Conservation (phyloP, 495 filamentous ascomycete genomes). For the Xylaria scruposa region DNA sequence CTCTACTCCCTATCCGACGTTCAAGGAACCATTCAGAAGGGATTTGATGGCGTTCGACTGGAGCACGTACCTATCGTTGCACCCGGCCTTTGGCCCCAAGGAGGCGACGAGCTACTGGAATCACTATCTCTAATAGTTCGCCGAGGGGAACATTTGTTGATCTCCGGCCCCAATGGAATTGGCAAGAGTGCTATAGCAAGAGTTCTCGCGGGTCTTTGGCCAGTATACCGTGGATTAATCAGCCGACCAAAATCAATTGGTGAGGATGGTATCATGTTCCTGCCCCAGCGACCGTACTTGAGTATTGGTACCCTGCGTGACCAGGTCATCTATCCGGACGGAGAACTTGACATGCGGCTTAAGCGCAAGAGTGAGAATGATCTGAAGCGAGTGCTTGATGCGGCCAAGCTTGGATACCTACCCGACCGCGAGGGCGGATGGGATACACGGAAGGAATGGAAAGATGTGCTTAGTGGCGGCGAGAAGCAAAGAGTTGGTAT, state of each 20-base stretch:
- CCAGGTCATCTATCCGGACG: slow-evolving; percentile 98
- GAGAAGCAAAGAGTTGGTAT: slow-evolving; percentile 97
- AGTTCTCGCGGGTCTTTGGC: slow-evolving; percentile 93
- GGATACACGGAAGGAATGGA: slow-evolving; percentile 98
- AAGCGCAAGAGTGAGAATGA: slow-evolving; percentile 75
- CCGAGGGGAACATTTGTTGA: slow-evolving; percentile 88
- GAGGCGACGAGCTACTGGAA: slow-evolving; percentile 90
- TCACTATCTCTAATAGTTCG: slow-evolving; percentile 86
- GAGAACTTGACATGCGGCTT: slow-evolving; percentile 90
- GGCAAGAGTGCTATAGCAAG: slow-evolving; percentile 92
- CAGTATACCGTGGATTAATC: slow-evolving; percentile 88
- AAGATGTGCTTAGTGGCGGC: slow-evolving; percentile 94
- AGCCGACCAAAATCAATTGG: slow-evolving; percentile 81
- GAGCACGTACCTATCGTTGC: slow-evolving; percentile 94
- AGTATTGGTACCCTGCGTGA: slow-evolving; percentile 94
- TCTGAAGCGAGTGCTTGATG: slow-evolving; percentile 77
- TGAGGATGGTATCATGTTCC: slow-evolving; percentile 95
- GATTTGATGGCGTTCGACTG: slow-evolving; percentile 91
- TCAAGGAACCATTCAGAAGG: slow-evolving; percentile 90
- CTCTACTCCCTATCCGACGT: slow-evolving; percentile 87
- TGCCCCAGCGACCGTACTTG: slow-evolving; percentile 93
- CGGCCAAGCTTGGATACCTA: slow-evolving; percentile 85
- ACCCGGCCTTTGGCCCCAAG: slow-evolving; percentile 79
- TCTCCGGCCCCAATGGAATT: slow-evolving; percentile 93
- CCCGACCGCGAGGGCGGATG: slow-evolving; percentile 93